These are phyloP conservation scores for Toxoplasma gondii DNA, from an alignment of 169 alveolate species.

Conservation along the genomic window DNA sequence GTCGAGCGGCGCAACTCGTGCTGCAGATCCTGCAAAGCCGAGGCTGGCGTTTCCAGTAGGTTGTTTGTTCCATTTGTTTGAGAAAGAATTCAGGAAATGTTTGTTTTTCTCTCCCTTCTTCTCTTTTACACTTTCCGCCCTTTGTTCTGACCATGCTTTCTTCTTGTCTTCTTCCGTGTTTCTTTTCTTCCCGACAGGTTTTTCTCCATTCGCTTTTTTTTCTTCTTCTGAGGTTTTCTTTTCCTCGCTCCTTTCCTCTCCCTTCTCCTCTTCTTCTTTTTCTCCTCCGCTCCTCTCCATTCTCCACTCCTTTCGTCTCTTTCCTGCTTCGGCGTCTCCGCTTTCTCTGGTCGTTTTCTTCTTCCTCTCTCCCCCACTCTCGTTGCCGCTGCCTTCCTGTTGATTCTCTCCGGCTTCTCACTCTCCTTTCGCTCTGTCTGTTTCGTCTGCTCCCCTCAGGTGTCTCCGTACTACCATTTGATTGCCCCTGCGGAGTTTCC, in stretches of 20 bases:
- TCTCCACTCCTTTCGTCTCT: background rate
- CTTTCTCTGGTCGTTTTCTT: too few species aligned
- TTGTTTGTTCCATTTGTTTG: background rate
- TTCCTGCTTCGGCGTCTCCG: too few species aligned
- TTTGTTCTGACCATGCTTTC: background rate
- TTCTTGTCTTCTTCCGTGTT: background rate
- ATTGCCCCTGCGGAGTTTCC: conserved; percentile 2
- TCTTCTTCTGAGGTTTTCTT: background rate
- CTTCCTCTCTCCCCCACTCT: too few species aligned
- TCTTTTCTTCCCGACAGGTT: background rate
- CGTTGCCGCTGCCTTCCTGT: background rate
- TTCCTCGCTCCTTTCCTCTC: background rate
- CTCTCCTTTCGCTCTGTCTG: background rate
- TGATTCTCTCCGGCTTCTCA: too few species aligned
- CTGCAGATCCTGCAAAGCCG: background rate
- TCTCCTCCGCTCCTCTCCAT: background rate
- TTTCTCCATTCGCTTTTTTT: background rate
- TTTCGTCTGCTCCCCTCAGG: background rate
- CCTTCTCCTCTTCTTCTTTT: background rate
- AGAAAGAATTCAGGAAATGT: too few species aligned
- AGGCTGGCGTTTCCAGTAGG: background rate
- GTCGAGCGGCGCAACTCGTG: background rate
- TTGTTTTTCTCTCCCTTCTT: too few species aligned
- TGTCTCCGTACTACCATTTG: conserved; percentile 7
- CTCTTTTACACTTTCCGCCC: background rate